phyloP scores from a whole-genome alignment of 345 rosid genomes.

The Gossypium stocksii region DNA sequence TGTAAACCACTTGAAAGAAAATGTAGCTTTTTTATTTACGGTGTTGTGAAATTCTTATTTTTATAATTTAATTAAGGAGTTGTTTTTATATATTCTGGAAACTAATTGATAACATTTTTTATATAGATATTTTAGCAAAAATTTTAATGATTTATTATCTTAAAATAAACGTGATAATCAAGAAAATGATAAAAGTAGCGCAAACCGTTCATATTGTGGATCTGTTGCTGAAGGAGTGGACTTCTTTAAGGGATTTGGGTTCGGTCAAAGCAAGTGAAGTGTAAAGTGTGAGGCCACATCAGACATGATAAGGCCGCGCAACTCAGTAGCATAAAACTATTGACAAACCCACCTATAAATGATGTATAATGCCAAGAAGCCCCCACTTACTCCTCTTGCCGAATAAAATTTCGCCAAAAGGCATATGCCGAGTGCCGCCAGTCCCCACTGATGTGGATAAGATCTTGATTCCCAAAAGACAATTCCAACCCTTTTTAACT shows the following conservation, averaged over 20 bases:
- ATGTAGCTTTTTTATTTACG: too few species aligned
- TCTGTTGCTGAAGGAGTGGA: background rate
- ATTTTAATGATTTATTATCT: background rate
- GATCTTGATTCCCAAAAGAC: constrained; percentile 5
- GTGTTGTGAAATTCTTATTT: too few species aligned
- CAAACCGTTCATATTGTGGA: background rate
- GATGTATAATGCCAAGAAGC: too few species aligned
- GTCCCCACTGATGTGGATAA: constrained; percentile 24
- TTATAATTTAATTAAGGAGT: too few species aligned
- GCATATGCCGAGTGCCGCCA: constrained; percentile 8
- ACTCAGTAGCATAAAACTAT: background rate
- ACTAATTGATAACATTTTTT: too few species aligned
- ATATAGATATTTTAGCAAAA: too few species aligned
- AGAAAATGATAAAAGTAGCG: background rate
- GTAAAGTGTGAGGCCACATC: background rate
- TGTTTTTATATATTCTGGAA: too few species aligned
- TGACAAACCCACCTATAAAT: background rate
- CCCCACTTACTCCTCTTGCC: background rate
- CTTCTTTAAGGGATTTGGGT: background rate
- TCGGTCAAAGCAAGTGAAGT: background rate
- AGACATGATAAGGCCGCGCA: background rate
- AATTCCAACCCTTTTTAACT: background rate
- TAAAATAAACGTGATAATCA: background rate
- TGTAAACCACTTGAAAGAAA: too few species aligned
- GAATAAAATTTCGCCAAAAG: constrained; percentile 6